Conservation (phyloP, 73 alveolate species). For the Paramecium primaurelia region DNA sequence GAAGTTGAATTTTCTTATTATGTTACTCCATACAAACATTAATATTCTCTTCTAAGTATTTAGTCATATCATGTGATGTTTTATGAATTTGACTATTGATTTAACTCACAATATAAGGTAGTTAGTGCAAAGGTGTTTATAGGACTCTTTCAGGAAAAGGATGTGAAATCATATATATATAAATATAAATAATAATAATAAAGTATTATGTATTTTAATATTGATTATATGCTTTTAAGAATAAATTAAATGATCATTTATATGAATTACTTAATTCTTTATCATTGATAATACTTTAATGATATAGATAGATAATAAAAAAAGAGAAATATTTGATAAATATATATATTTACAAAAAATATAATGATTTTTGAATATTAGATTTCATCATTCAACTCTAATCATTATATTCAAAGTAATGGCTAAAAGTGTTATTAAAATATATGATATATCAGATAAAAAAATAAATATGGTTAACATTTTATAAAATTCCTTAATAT, state of each 20-base stretch:
- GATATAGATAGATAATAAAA: no score
- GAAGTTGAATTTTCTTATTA: background rate
- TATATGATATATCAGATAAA: background rate
- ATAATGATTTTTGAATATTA: no score
- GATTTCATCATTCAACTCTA: no score
- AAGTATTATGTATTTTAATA: background rate
- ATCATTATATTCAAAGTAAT: no score
- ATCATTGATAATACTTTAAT: no score
- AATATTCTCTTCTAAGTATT: background rate
- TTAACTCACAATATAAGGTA: background rate
- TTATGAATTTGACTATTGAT: background rate
- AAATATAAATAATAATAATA: background rate
- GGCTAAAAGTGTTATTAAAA: background rate
- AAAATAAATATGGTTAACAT: no score
- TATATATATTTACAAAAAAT: no score
- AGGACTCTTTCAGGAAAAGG: background rate
- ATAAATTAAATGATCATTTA: no score
- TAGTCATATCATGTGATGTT: background rate
- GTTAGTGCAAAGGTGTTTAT: background rate
- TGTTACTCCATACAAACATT: background rate
- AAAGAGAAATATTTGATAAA: no score
- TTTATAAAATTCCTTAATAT: no score
- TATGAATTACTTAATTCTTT: no score
- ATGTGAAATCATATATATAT: background rate
- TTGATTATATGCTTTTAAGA: no score